phyloP scores from a whole-genome alignment of 2,329 filamentous ascomycete species.

The Aspergillus thermomutatus region DNA sequence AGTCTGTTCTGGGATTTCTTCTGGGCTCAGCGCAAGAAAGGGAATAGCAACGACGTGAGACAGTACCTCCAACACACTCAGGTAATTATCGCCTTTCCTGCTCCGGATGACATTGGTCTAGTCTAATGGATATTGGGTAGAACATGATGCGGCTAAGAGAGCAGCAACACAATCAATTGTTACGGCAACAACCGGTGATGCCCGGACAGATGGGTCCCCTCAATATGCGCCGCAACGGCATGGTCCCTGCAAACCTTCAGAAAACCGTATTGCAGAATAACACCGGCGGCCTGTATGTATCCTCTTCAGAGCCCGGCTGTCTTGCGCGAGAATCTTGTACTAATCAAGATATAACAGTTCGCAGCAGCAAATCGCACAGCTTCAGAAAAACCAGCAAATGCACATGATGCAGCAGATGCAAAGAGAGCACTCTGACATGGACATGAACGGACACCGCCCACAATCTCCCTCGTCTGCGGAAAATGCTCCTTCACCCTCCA shows the following conservation, averaged over 20 bases:
- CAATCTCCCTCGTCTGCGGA: slow-evolving; percentile 80
- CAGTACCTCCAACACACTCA: slow-evolving; percentile 81
- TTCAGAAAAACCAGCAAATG: slow-evolving; percentile 56
- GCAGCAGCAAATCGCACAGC: slow-evolving; percentile 67
- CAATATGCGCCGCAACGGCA: slow-evolving; percentile 56
- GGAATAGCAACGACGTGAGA: slow-evolving; percentile 60
- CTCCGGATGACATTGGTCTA: slow-evolving; percentile 13
- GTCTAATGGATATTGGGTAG: slow-evolving; percentile 40
- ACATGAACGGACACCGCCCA: slow-evolving; percentile 75
- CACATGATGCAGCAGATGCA: slow-evolving; percentile 78
- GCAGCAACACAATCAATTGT: slow-evolving; percentile 71
- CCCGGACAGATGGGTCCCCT: slow-evolving; percentile 53
- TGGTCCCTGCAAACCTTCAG: slow-evolving; percentile 51
- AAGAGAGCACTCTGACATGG: slow-evolving; percentile 80
- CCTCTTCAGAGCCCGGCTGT: slow-evolving; percentile 2
- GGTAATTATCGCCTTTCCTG: slow-evolving; percentile 47
- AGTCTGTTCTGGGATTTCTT: slow-evolving; percentile 97
- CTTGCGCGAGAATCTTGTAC: slow-evolving; percentile 9
- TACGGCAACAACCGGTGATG: slow-evolving; percentile 67
- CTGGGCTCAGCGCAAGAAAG: slow-evolving; percentile 72
- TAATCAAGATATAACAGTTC: slow-evolving; percentile 41
- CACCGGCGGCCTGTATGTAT: slow-evolving; percentile 37
- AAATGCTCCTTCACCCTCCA: slow-evolving; percentile 87
- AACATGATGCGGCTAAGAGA: slow-evolving; percentile 68
- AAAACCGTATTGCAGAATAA: slow-evolving; percentile 77